Percentiles rank a stretch among this genome's conserved stretches.
phyloP scores from a whole-genome alignment of 2,329 filamentous ascomycete genomes.

The Cladophialophora bantiana region DNA sequence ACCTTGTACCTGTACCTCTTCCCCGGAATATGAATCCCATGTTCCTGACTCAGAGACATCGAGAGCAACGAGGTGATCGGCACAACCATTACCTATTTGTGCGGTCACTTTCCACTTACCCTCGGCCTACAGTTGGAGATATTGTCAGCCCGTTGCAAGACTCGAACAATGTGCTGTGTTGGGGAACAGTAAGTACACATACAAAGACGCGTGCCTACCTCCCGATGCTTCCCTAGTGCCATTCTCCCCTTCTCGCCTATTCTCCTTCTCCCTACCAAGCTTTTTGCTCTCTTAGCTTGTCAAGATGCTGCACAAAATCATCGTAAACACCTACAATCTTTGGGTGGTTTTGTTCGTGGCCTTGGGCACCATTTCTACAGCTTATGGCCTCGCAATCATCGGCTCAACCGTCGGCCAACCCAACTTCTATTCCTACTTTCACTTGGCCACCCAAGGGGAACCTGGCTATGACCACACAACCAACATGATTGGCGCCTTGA shows the following conservation, averaged over 20 bases:
- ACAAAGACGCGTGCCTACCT: constrained; percentile 3
- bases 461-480: constrained; percentile 53
- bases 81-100: constrained; percentile 10
- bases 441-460: constrained; percentile 48
- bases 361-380: constrained; percentile 45
- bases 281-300: background rate
- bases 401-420: constrained; percentile 56
- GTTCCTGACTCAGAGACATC: background rate
- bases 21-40: constrained; percentile 17
- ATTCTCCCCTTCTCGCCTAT: background rate
- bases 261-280: background rate
- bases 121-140: constrained; percentile 20
- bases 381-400: constrained; percentile 49
- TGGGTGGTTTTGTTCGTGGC: constrained; percentile 47
- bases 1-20: background rate
- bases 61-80: constrained; percentile 9
- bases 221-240: background rate
- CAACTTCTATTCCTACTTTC: constrained; percentile 53
- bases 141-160: background rate
- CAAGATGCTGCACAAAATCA: constrained; percentile 33
- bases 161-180: background rate
- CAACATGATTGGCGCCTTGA: constrained; percentile 54
- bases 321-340: constrained; percentile 45
- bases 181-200: background rate
- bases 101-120: constrained; percentile 17